Percentiles rank a stretch among this genome's conserved stretches.
Conservation (phyloP, 192 early-diverging fungal species). For the Polychytrium aggregatum region DNA sequence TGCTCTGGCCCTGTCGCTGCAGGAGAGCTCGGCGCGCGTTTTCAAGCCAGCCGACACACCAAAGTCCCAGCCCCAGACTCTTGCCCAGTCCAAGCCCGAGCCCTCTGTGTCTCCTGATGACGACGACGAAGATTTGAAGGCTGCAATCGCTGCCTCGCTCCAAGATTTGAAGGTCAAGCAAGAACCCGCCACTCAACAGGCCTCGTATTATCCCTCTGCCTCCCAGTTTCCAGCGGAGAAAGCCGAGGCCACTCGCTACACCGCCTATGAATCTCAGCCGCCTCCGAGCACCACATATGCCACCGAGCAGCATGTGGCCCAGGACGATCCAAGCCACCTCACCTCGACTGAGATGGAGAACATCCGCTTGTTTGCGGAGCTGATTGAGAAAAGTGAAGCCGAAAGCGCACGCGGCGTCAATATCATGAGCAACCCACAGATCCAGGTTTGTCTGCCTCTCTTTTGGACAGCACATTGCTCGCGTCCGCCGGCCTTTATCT, state of each 20-base stretch:
- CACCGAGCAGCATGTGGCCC: background rate
- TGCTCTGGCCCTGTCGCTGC: constrained; percentile 26
- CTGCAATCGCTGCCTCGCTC: constrained; percentile 85
- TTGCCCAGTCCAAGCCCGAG: no score
- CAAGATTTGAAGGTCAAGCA: constrained; percentile 49
- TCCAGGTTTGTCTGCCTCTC: no score
- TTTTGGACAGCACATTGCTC: no score
- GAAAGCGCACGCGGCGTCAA: no score
- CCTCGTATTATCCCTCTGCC: background rate
- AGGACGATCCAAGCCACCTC: background rate
- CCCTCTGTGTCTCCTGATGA: constrained; percentile 11
- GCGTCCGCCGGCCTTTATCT: constrained; percentile 4
- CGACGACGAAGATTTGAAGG: constrained; percentile 83
- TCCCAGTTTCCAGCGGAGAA: constrained; percentile 1
- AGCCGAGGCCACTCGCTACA: background rate
- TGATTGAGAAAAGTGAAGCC: constrained; percentile 70
- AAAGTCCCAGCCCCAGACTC: no score
- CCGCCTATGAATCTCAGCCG: constrained; percentile 16
- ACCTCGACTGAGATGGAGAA: constrained; percentile 64
- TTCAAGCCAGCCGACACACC: no score
- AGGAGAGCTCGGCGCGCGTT: background rate
- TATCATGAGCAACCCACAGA: no score
- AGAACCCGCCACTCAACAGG: background rate
- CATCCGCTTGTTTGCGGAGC: constrained; percentile 75
- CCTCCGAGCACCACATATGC: constrained; percentile 4